Percentiles rank a stretch among this genome's conserved stretches.
Evolutionary conservation across 257 asterid genomes (phyloP).

Genomic region (Plantago elongata): DNA sequence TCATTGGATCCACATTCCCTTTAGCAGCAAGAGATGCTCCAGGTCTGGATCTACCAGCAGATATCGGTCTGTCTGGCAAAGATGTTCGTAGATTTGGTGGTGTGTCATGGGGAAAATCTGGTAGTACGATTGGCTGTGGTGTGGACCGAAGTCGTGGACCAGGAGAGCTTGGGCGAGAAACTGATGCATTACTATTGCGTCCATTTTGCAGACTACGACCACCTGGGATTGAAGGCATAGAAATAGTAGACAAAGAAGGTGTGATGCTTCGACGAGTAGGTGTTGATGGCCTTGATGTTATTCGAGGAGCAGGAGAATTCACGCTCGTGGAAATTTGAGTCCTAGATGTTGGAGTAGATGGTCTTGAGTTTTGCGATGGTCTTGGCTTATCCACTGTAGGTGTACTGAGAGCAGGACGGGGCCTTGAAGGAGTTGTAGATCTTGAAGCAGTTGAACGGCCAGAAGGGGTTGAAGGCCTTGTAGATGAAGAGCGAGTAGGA

Average conservation of each 20-base stretch:
- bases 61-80: constrained; percentile 84
- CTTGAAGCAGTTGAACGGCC: constrained; percentile 63
- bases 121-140: constrained; percentile 66
- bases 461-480: constrained; percentile 88
- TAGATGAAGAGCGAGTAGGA: constrained; percentile 69
- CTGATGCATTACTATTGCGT: constrained; percentile 41
- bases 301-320: constrained; percentile 49
- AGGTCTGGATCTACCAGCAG: constrained; percentile 97
- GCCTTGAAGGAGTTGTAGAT: constrained; percentile 81
- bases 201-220: constrained; percentile 53
- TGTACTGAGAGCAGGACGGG: constrained; percentile 46
- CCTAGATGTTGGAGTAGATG: constrained; percentile 96
- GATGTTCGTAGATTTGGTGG: constrained; percentile 94
- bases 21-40: constrained; percentile 46
- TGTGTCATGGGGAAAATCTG: constrained; percentile 84
- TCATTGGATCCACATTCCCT: constrained; percentile 48
- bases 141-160: constrained; percentile 67
- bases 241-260: constrained; percentile 50
- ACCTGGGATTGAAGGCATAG: constrained; percentile 59
- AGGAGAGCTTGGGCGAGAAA: constrained; percentile 97
- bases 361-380: constrained; percentile 76
- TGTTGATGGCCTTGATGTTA: constrained; percentile 88
- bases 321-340: constrained; percentile 54
- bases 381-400: constrained; percentile 64
- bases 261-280: constrained; percentile 76